Evolutionary conservation across 1,284 basidiomycete genomes (phyloP).

Genomic region (Ustilago hordei): DNA sequence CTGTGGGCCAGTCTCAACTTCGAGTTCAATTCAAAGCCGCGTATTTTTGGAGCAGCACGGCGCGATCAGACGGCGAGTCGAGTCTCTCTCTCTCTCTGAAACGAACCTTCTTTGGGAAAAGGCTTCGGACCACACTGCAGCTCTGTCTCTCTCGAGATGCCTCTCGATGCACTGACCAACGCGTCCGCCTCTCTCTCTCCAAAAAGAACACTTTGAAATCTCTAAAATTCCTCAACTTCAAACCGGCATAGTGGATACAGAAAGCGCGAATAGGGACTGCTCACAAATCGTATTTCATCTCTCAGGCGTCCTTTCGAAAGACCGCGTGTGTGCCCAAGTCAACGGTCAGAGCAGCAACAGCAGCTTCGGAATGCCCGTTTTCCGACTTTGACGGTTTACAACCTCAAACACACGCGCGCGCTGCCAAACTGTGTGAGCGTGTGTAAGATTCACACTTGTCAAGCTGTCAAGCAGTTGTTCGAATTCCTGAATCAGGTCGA

Average conservation of each 20-base stretch:
- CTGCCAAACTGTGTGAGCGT: no score
- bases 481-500: no score
- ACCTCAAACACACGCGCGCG: no score
- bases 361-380: no score
- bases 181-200: not conserved
- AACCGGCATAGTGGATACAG: not conserved
- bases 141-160: not conserved
- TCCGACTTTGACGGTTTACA: no score
- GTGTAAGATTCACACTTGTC: no score
- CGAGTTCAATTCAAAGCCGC: not conserved
- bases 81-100: not conserved
- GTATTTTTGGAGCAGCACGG: conserved; percentile 19
- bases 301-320: not conserved
- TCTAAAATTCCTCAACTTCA: not conserved
- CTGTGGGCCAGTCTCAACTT: conserved; percentile 10
- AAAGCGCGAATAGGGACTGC: not conserved
- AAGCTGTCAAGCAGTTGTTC: no score
- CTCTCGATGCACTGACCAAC: conserved; percentile 16
- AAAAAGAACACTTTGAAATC: not conserved
- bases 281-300: not conserved
- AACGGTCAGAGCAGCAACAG: no score
- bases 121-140: not conserved
- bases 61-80: conserved; percentile 23
- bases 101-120: conserved; percentile 18
- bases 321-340: not conserved